phyloP scores from a whole-genome alignment of 2,329 filamentous ascomycete species.

The Rutstroemia sp. region DNA sequence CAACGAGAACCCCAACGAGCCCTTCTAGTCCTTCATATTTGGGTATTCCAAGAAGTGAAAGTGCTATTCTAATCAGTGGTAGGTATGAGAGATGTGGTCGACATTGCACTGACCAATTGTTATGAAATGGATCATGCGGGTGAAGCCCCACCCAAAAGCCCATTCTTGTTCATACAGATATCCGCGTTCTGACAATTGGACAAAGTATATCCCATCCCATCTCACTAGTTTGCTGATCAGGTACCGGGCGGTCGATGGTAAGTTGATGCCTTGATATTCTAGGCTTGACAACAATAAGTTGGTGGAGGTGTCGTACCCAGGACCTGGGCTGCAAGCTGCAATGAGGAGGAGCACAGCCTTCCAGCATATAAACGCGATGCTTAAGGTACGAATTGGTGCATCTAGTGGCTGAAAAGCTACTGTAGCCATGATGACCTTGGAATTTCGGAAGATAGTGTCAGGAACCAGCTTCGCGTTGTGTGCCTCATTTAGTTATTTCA shows the following conservation, averaged over 20 bases:
- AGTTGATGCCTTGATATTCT: conserved; percentile 16
- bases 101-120: conserved; percentile 17
- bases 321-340: conserved; percentile 48
- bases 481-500: neutral
- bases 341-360: conserved; percentile 60
- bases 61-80: conserved; percentile 14
- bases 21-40: conserved; percentile 34
- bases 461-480: neutral
- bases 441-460: neutral
- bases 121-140: conserved; percentile 32
- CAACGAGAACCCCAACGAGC: conserved; percentile 56
- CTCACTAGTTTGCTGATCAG: conserved; percentile 48
- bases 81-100: neutral
- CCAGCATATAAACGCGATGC: conserved; percentile 50
- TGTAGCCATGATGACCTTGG: neutral
- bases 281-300: conserved; percentile 38
- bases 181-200: conserved; percentile 53
- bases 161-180: conserved; percentile 77
- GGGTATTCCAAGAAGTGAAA: conserved; percentile 24
- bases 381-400: conserved; percentile 19
- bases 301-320: conserved; percentile 71
- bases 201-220: conserved; percentile 79
- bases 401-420: conserved; percentile 9
- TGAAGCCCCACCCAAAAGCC: conserved; percentile 62
- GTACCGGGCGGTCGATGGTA: conserved; percentile 17